Conservation (phyloP, 306 rosid species). For the Cercis canadensis region DNA sequence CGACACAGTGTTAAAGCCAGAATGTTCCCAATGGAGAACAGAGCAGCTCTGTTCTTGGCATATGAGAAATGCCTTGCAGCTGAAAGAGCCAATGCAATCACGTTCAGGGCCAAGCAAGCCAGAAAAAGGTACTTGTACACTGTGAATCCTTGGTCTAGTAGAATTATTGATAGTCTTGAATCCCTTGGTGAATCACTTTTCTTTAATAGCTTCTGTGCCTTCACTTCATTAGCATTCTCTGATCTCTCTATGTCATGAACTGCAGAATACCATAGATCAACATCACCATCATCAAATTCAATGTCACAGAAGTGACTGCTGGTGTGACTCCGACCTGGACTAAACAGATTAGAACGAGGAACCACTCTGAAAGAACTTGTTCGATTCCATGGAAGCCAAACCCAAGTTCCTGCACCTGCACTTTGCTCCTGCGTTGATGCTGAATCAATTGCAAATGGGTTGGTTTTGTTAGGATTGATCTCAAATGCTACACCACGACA, state of each 20-base stretch:
- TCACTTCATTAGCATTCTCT: slow-evolving; percentile 31
- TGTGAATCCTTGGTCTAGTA: slow-evolving; percentile 73
- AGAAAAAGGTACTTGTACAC: slow-evolving; percentile 62
- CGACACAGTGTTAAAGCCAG: slow-evolving; percentile 62
- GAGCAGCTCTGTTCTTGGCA: slow-evolving; percentile 50
- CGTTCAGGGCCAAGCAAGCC: slow-evolving; percentile 50
- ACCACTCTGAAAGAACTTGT: slow-evolving; percentile 40
- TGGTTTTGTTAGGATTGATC: slow-evolving; percentile 47
- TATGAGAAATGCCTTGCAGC: slow-evolving; percentile 49
- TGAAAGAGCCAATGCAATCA: slow-evolving; percentile 57
- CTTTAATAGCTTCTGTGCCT: slow-evolving; percentile 24
- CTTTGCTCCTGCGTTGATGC: slow-evolving; percentile 35
- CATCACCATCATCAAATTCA: slow-evolving; percentile 26
- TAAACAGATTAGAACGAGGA: slow-evolving; percentile 26
- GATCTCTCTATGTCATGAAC: slow-evolving; percentile 22
- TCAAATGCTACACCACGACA: slow-evolving; percentile 64
- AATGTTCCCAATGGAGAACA: slow-evolving; percentile 70
- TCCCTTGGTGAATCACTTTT: slow-evolving; percentile 24
- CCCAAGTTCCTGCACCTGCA: slow-evolving; percentile 28
- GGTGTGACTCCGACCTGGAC: slow-evolving; percentile 42
- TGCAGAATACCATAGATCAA: slow-evolving; percentile 39
- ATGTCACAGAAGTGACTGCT: slow-evolving; percentile 64
- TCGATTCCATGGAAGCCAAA: slow-evolving; percentile 56
- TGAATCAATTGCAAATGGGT: slow-evolving; percentile 45
- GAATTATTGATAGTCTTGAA: slow-evolving; percentile 57